Evolutionary conservation across 352 stramenopile genomes (phyloP).

Genomic region (Globisporangium yorkense): DNA sequence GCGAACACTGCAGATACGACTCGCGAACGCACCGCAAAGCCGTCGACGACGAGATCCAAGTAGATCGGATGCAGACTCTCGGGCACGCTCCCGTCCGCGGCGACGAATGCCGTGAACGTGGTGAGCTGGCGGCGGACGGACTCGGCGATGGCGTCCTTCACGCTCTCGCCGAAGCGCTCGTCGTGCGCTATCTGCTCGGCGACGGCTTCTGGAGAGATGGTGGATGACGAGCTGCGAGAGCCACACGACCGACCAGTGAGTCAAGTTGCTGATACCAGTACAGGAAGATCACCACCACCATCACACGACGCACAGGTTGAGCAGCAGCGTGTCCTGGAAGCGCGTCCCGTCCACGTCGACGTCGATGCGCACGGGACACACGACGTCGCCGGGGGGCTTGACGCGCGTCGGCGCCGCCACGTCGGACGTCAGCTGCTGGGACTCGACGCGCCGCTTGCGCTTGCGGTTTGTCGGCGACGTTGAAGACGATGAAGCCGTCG

Average conservation of each 20-base stretch:
- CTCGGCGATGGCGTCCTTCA: slow-evolving; percentile 62
- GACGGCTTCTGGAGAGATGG: slow-evolving; percentile 42
- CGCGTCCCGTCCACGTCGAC: slow-evolving; percentile 67
- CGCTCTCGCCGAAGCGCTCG: slow-evolving; percentile 42
- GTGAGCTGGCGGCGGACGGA: slow-evolving; percentile 66
- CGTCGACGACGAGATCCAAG: slow-evolving; percentile 66
- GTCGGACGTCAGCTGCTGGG: slow-evolving; percentile 28
- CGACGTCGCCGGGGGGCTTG: slow-evolving; percentile 26
- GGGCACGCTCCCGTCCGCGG: slow-evolving; percentile 7
- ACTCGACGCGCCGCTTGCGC: slow-evolving; percentile 49
- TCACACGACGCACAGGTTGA: slow-evolving; percentile 41
- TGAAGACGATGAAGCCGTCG: neutral
- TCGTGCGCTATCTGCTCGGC: slow-evolving; percentile 54
- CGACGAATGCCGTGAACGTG: slow-evolving; percentile 45
- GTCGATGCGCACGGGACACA: slow-evolving; percentile 74
- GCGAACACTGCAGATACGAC: too few relatives aligned
- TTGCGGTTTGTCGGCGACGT: slow-evolving; percentile 30
- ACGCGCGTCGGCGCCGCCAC: slow-evolving; percentile 1
- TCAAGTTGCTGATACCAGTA: neutral
- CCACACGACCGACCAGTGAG: neutral
- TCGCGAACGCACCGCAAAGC: slow-evolving; percentile 33
- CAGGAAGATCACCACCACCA: neutral
- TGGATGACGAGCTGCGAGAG: slow-evolving; percentile 17
- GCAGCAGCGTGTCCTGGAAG: slow-evolving; percentile 72
- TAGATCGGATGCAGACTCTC: slow-evolving; percentile 57